These are phyloP conservation scores for Scalesia atractyloides DNA, from an alignment of 129 eudicot species.

Conservation along the genomic window DNA sequence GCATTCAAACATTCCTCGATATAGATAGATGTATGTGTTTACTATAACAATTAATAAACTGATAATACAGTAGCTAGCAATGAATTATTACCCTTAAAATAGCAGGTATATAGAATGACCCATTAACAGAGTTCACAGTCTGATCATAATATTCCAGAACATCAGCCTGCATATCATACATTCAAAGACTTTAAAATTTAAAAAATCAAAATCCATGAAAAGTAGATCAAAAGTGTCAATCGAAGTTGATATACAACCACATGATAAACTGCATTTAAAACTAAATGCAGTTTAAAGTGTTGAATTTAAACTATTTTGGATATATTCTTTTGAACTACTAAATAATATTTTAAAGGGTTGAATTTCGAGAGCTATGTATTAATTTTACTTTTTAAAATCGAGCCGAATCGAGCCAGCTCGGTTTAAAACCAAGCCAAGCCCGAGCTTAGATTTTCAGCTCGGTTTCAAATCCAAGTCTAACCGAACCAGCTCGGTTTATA, in stretches of 20 bases:
- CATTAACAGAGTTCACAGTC: slow-evolving; percentile 80
- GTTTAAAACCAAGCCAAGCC: too few relatives aligned
- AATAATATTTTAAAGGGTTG: too few relatives aligned
- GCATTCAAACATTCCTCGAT: slow-evolving; percentile 16
- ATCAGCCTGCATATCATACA: slow-evolving; percentile 63
- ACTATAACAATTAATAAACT: slow-evolving; percentile 4
- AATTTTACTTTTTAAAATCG: too few relatives aligned
- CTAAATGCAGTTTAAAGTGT: too few relatives aligned
- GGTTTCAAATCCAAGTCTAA: too few relatives aligned
- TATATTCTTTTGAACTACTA: too few relatives aligned
- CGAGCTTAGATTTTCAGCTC: too few relatives aligned
- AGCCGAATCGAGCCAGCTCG: too few relatives aligned
- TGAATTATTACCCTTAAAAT: slow-evolving; percentile 79
- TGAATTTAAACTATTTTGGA: too few relatives aligned
- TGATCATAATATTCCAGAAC: slow-evolving; percentile 97
- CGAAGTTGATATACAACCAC: neutral
- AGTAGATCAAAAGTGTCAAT: slow-evolving; percentile 15
- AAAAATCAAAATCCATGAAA: neutral
- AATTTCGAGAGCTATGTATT: too few relatives aligned
- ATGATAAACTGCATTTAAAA: neutral
- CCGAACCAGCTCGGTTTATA: too few relatives aligned
- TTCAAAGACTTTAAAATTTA: slow-evolving; percentile 8
- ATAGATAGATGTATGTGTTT: slow-evolving; percentile 11
- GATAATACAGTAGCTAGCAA: neutral
- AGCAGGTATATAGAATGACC: slow-evolving; percentile 95